Base-by-base conservation (phyloP, 129 eudicot species). In the Ambrosia trifida region DNA sequence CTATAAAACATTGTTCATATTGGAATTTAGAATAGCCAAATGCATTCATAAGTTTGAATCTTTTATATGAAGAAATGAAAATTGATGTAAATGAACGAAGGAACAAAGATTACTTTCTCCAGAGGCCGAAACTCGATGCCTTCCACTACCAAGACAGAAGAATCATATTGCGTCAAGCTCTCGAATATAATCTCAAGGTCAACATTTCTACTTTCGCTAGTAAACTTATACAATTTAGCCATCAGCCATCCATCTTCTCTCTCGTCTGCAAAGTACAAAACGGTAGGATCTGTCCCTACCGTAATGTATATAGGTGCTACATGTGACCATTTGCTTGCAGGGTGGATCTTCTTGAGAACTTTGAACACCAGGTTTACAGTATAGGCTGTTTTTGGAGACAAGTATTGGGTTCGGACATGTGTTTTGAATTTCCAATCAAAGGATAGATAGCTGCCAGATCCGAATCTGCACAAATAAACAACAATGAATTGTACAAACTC, bases 291-390 rank as follows among this genome's bases (percentile, higher is more conserved):
- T 54, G 61, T 54, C 33, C 20, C 61, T 16, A 9, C 32, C 5
- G 10, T 7, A 30, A 54, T 19, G 33, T 54, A 54, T 20, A 17
- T 54, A 30, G 20, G 31, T 9, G 0, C 13, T 35, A 35, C 7
- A 54, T 28, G 17, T 7, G 12, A 11, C 11, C 12, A 11, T 44
- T 44, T 44, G 11, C 40, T 35, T 35, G 40, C 40, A 35, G 40
- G 40, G 40, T 35, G 40, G 40, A 35, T 5, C 40, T 35, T 35
- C 6, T 35, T 35, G 40, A 35, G 3, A 24, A 11, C 2, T 38
- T 32, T 35, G 52, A 36, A 70, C 38, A 70, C 64, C 36, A 66
- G 41, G 57, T 66, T 66, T 2, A 66, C 38, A 5, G 57, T 44
- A 56, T 66, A 66, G 11, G 41, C 12, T 31, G 28, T 45, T 13